A percentile compares a stretch with the other conserved stretches of the same genome.
phyloP scores from a whole-genome alignment of 805 yeast genomes.

The Huiozyma sinensis region DNA sequence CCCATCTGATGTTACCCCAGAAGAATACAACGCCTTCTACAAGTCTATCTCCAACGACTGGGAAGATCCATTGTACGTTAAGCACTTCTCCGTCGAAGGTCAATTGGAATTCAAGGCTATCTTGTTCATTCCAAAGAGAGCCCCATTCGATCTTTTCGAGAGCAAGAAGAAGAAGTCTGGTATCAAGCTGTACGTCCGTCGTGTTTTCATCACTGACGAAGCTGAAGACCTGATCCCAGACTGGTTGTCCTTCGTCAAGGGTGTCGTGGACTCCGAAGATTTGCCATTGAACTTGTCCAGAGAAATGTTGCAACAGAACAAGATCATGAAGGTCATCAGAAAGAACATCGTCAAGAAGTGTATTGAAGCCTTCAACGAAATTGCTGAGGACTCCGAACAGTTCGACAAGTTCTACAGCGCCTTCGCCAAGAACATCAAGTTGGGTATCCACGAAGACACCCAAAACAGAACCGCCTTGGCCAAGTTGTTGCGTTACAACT shows the following conservation, averaged over 20 bases:
- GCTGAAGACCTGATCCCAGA: constrained; percentile 99
- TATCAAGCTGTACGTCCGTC: constrained; percentile 97
- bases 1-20: constrained; percentile 95
- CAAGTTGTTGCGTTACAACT: constrained; percentile 92
- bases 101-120: constrained; percentile 98
- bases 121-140: constrained; percentile 95
- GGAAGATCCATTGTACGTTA: constrained; percentile 99
- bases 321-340: constrained; percentile 97
- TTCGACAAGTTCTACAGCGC: constrained; percentile 97
- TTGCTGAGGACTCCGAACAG: constrained; percentile 97
- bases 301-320: constrained; percentile 99
- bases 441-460: constrained; percentile 98
- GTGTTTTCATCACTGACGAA: constrained; percentile 98
- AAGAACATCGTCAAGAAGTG: constrained; percentile 98
- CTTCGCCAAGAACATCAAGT: constrained; percentile 94
- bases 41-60: constrained; percentile 98
- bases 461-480: constrained; percentile 95
- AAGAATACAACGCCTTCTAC: constrained; percentile 98
- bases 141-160: constrained; percentile 97
- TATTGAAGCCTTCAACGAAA: constrained; percentile 97
- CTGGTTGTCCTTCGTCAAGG: constrained; percentile 94
- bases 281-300: constrained; percentile 98
- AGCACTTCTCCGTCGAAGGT: constrained; percentile 99
- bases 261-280: constrained; percentile 99
- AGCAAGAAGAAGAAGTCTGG: constrained; percentile 98